A percentile compares a stretch with the other conserved stretches of the same genome.
Conservation (phyloP, 176 grass and related monocot species). For the Rhynchospora breviuscula region DNA sequence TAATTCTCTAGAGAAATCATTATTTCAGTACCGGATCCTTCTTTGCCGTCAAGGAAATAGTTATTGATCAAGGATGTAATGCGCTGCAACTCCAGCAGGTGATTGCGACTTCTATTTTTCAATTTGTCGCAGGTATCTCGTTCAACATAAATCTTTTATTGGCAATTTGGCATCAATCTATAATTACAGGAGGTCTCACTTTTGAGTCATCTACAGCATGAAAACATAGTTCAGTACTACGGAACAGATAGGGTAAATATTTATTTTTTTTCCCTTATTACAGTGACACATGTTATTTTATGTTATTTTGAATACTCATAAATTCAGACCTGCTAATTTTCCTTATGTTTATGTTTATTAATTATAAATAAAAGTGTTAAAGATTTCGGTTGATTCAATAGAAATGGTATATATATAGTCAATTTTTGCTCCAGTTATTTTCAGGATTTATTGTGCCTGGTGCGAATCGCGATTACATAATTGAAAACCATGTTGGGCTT, state of each 20-base stretch:
- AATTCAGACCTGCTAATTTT: not conserved
- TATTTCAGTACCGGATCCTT: slow-evolving; percentile 70
- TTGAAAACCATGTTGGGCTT: not conserved
- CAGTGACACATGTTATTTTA: not conserved
- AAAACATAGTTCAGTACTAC: slow-evolving; percentile 93
- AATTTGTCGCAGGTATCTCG: not conserved
- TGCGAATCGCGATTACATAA: not conserved
- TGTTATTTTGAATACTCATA: not conserved
- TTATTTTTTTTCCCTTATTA: not conserved
- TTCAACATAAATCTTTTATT: not conserved
- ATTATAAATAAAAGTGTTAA: no score
- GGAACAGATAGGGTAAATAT: slow-evolving; percentile 72
- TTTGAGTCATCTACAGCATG: slow-evolving; percentile 82
- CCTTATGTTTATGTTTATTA: not conserved
- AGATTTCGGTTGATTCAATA: not conserved
- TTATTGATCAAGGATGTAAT: slow-evolving; percentile 67
- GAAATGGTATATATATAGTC: not conserved
- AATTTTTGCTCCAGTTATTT: not conserved
- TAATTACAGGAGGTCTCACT: slow-evolving; percentile 76
- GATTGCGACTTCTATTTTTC: slow-evolving; percentile 16
- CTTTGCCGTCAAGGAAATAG: slow-evolving; percentile 83
- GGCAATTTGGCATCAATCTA: slow-evolving; percentile 25
- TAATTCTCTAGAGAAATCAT: slow-evolving; percentile 14
- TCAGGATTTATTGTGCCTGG: not conserved
- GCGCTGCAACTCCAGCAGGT: slow-evolving; percentile 76